Base-by-base conservation (phyloP, 106 monocot genomes). In the Triglochin maritima region DNA sequence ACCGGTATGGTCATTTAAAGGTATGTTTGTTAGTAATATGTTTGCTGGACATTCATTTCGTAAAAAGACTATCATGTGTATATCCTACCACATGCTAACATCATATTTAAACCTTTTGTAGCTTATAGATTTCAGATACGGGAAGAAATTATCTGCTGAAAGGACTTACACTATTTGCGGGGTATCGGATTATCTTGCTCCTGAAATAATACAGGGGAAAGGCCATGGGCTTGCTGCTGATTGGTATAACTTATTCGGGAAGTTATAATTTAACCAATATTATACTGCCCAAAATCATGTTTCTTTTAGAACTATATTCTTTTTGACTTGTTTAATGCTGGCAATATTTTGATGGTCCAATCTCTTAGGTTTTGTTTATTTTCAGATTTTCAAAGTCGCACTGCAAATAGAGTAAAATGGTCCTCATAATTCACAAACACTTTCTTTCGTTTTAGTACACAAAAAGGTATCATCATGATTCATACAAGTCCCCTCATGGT, bases 111-210 rank as follows among this genome's bases (percentile, higher is more conserved):
- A n/a, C n/a, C n/a, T 4, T 9, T 60, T 75, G 62, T 71, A 89
- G 90, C 64, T 91, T 53, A 79, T 91, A 58, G 90, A 96, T 74
- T 96, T 96, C 69, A 83, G 95, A 70, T 96, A 83, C 77, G 83
- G 78, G 47, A 84, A 96, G 82, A 88, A 78, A 76, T 73, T 96
- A 68, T 46, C 4, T 52, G 70, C 64, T 62, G 85, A 91, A 83
- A 90, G 88, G 68, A 84, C 90, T n/a, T 90, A 71, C 78, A 89
- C 94, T 57, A 79, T 89, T 77, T 89, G 94, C 69, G 87, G 94
- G 58, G 77, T 72, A 49, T 85, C 91, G 56, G 88, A 91, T 74
- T 88, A 78, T 72, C 82, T 98, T 72, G 83, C 96, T 72, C 88
- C 96, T 65, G 96, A 98, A 72, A 81, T 86, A 54, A 77, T 98